Conservation (phyloP, 2,329 filamentous ascomycete genomes). For the Pseudogymnoascus sp. region DNA sequence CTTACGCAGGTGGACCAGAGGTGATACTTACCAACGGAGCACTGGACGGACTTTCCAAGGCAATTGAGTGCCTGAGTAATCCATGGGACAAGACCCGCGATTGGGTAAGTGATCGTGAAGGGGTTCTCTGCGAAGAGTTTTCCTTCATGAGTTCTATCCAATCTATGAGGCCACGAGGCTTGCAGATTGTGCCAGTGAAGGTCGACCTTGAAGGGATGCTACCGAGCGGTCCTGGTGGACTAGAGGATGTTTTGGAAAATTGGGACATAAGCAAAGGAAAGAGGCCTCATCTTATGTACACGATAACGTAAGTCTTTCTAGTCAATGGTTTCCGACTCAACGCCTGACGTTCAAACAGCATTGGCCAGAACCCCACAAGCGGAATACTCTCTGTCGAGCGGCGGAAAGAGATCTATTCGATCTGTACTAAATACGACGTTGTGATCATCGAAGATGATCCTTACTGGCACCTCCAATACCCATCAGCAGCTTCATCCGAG, state of each 20-base stretch:
- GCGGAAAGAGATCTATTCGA: slow-evolving; percentile 68
- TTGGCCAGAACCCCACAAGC: slow-evolving; percentile 84
- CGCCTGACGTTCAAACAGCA: slow-evolving; percentile 38
- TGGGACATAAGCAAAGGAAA: slow-evolving; percentile 73
- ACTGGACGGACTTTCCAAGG: slow-evolving; percentile 80
- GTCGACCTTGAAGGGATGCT: slow-evolving; percentile 77
- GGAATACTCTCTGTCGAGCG: slow-evolving; percentile 67
- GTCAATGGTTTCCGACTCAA: not conserved
- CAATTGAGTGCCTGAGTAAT: slow-evolving; percentile 68
- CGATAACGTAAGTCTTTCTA: slow-evolving; percentile 63
- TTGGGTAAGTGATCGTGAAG: slow-evolving; percentile 63
- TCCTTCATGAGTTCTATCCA: slow-evolving; percentile 73
- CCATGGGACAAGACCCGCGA: slow-evolving; percentile 66
- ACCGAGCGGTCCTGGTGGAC: slow-evolving; percentile 63
- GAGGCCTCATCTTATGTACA: slow-evolving; percentile 80
- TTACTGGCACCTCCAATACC: slow-evolving; percentile 92
- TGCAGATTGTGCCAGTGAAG: slow-evolving; percentile 67
- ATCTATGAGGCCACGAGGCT: slow-evolving; percentile 48
- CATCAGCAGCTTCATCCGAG: slow-evolving; percentile 51
- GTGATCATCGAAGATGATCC: slow-evolving; percentile 92
- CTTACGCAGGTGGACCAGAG: slow-evolving; percentile 70
- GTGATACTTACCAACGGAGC: slow-evolving; percentile 73
- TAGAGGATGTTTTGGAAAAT: slow-evolving; percentile 71
- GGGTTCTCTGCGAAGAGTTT: slow-evolving; percentile 72
- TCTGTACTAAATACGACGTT: slow-evolving; percentile 80